Evolutionary conservation across 495 filamentous ascomycete genomes (phyloP), one percentile per base, ranked within the genome.

Genomic region (Penicillium odoratum): DNA sequence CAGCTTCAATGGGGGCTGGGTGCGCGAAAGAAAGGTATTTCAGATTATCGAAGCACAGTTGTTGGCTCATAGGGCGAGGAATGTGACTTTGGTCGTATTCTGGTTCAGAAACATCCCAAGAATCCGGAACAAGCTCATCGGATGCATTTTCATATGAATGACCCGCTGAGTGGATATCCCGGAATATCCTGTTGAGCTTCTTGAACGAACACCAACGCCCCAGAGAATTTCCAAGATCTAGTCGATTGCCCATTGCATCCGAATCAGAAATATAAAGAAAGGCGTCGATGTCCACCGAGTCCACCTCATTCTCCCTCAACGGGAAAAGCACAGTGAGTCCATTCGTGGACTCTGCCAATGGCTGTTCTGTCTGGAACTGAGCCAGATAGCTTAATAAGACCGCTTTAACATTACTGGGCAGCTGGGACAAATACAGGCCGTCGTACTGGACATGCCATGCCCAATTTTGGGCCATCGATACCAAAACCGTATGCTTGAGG

Each of bases 381-480:
- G 78, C 80, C 13, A 93, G 63, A 63, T 91, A 88, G 45, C 81
- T 81, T 8, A 94, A 63, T 31, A 96, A 62, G 0, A 81, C 65
- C 28, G 76, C 65, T 53, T 91, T 86, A 4, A 92, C 60, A 40
- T 81, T 81, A 4, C 71, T 76, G 1, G 89, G 87, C 5, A 93
- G 62, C 11, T 82, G 74, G 3, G 83, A 80, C 4, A 94, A 72
- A 59, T 88, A 85, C 49, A 86, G 73, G 38, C 80, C 84, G 62
- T 91, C 84, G 62, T 88, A 91, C 18, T 81, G 74, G 15, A 81
- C 53, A 64, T 92, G 84, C 63, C 82, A 86, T 3, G 80, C 73
- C 90, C 89, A 96, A 51, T 89, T 81, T n/a, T 66, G 60, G 2
- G 84, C 88, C 65, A 94, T 82, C 7, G 67, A 69, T 57, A 82